Base-by-base conservation (phyloP, 345 rosid species). In the Camelina laxa region DNA sequence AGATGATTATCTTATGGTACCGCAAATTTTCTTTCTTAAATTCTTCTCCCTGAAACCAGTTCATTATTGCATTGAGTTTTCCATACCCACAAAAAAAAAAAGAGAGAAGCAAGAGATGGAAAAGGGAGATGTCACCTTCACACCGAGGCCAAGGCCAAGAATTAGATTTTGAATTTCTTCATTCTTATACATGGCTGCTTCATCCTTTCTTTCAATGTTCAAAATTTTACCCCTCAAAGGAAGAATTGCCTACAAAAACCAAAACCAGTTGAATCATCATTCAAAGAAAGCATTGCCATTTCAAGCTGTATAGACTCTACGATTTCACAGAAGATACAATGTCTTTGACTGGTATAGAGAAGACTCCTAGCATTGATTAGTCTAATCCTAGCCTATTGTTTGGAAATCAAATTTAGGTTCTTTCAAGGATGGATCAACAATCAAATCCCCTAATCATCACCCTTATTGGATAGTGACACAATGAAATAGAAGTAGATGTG, bases 171-270 rank as follows among this genome's bases (percentile, higher is more conserved):
- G 98, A 78, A 92, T 92, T 84, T 96, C 98, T 85, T 92, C 88
- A 31, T 96, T 96, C 87, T 91, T 96, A 86, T 96, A 96, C 93
- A 96, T 87, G 60, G 99, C 98, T 15, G 97, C 91, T 81, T 96
- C 98, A 53, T 96, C 99, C 82, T 84, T 89, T 83, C 97, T 89
- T 78, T 92, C 98, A 63, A 92, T 83, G 75, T 96, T 96, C 70
- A 96, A 79, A 76, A 96, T 96, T 84, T 96, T 92, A 74, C 99
- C 99, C 80, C 98, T 88, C 55, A 96, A 74, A 22, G 99, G 99
- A 49, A 96, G 99, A 84, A 96, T 92, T 72, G 98, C 99, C 98
- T 96, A 85, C 67, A 74, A 70, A 50, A 68, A 56, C 69, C 48
- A 75, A 50, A 47, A 54, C 59, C 36, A 41, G 61, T 16, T 47